Base-by-base conservation (phyloP, 1,139 yeast genomes). In the Yamadazyma atmosphaerica region DNA sequence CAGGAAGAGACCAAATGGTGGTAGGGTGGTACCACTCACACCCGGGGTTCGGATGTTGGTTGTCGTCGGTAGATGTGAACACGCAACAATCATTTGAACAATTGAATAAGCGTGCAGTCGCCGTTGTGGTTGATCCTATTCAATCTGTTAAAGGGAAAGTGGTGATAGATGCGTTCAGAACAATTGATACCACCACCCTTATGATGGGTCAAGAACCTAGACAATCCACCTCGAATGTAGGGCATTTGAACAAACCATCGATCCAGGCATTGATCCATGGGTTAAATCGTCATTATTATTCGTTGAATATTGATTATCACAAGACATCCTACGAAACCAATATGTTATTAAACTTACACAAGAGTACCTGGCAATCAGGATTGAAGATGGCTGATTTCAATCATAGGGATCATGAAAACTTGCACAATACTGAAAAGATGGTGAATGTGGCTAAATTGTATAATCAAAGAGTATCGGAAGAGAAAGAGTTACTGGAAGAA, bases 11-110 rank as follows among this genome's bases (percentile, higher is more conserved):
- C 65, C 96, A 90, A 62, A 89, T 88, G 88, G 98, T 94, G 49
- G 98, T 90, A 35, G 98, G 98, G 31, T 90, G 98, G 99, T 94
- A 94, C 70, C 99, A 92, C 60, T 90, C 98, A 19, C 98, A 92
- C 66, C 98, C 98, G 2, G 98, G 98, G 15, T 92, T 90, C 61
- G 98, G 98, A n/a, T 92, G 98, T 70, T 92, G 98, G 98, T 76
- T 92, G 54, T 89, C 97, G 6, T 83, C 94, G 17, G 98, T 92
- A 30, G 99, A 92, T 77, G 95, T 94, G 43, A 89, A 89, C 60
- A 92, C 99, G 2, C 99, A 92, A 58, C 96, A 92, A 61, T 86
- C 96, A 33, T 94, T 92, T 62, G 98, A 92, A 60, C 98, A 90
- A 64, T 80, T 94, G 61, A 90, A 90, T 60, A 86, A 83, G 51